Conservation (phyloP, 306 rosid species). For the Fragaria ananassa region DNA sequence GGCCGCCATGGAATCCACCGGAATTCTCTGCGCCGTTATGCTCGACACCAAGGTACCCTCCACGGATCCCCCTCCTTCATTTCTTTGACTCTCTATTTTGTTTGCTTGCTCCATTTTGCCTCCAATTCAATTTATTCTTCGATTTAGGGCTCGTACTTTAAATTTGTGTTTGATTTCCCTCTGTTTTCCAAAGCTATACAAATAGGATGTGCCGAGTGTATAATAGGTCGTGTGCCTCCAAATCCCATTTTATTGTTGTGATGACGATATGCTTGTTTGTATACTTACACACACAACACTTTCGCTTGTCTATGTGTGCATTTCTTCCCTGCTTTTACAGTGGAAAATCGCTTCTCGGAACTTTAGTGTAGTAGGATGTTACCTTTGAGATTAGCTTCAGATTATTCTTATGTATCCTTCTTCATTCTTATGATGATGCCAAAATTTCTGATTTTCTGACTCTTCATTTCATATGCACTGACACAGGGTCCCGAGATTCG, state of each 20-base stretch:
- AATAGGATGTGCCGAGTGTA: neutral
- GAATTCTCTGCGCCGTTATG: constrained; percentile 97
- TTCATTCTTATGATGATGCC: neutral
- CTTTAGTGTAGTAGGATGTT: neutral
- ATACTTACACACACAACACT: neutral
- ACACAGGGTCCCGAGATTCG: constrained; percentile 95
- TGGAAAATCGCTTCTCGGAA: no score
- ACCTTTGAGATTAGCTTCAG: neutral
- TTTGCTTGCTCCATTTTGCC: neutral
- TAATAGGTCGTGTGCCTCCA: neutral
- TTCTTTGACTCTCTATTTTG: neutral
- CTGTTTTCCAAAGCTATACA: neutral
- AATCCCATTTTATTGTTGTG: neutral
- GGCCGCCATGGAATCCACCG: constrained; percentile 81
- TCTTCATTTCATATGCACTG: neutral
- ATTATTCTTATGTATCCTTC: neutral
- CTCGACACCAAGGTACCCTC: constrained; percentile 62
- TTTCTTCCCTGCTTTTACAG: no score
- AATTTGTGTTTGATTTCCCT: neutral
- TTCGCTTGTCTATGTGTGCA: neutral
- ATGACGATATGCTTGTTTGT: neutral
- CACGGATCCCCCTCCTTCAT: no score
- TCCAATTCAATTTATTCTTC: neutral
- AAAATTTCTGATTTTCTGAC: neutral
- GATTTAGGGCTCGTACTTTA: neutral